These are phyloP conservation scores for thale cress (Arabidopsis thaliana) DNA, from an alignment of 345 rosid species.

Conservation along the genomic window DNA sequence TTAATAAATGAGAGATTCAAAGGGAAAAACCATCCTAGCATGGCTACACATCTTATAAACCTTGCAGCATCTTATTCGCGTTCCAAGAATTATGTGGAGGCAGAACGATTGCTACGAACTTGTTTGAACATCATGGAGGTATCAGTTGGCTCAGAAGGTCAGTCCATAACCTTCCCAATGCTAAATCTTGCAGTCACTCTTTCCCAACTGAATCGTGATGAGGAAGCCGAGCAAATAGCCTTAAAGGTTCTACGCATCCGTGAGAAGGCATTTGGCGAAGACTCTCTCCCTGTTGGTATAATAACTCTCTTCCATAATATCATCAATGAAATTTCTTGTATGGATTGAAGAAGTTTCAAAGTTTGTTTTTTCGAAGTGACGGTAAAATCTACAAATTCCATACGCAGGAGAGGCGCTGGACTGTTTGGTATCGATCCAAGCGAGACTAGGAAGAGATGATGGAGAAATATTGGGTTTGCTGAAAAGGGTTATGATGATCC, in stretches of 20 bases:
- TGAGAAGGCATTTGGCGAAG: conserved; percentile 75
- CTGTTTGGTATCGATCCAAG: conserved; percentile 72
- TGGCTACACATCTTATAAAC: conserved; percentile 71
- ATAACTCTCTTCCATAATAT: not conserved
- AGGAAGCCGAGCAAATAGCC: conserved; percentile 76
- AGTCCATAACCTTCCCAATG: conserved; percentile 78
- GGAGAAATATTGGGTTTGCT: conserved; percentile 54
- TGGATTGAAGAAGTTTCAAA: not conserved
- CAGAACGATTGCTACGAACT: conserved; percentile 78
- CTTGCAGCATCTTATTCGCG: conserved; percentile 80
- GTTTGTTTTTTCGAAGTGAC: not conserved
- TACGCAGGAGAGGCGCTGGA: conserved; percentile 82
- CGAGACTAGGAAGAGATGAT: conserved; percentile 59
- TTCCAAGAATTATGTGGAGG: conserved; percentile 70
- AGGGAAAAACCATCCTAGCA: conserved; percentile 75
- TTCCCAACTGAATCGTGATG: conserved; percentile 64
- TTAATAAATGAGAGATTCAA: conserved; percentile 63
- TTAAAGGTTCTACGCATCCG: conserved; percentile 65
- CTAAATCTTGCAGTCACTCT: conserved; percentile 77
- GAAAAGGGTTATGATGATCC: conserved; percentile 69
- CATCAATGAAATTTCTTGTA: not conserved
- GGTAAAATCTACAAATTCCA: not conserved
- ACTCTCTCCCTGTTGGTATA: conserved; percentile 81
- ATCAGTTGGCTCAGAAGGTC: conserved; percentile 64
- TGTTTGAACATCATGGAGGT: conserved; percentile 63